Base-by-base conservation (phyloP, 2,329 filamentous ascomycete species). In the Fusarium goolgardi region DNA sequence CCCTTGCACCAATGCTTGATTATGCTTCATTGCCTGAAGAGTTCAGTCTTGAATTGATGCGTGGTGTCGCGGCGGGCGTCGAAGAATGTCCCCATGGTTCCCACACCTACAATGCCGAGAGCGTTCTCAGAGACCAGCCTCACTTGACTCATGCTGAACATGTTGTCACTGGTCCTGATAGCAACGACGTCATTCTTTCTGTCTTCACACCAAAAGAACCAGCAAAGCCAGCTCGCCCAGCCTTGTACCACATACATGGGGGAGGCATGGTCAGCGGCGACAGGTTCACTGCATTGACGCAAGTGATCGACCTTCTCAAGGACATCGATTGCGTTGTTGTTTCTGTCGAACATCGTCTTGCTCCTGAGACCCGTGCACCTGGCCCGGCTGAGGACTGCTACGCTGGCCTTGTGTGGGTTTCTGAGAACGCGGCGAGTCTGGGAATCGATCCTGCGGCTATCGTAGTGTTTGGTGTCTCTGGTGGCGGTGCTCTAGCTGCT, bases 351-450 rank as follows among this genome's bases (percentile, higher is more conserved):
- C 54, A 59, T 18, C 54, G 56, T 1, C 56, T 59, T 20, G 54
- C 56, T 9, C 56, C 56, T 0, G 56, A 59, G 29, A 59, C 54
- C 0, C 54, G 35, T 0, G 56, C 54, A 3, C 54, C 43, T 5
- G 56, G 41, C 1, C 54, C 56, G 18, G 56, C 54, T 7, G 56
- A 59, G 8, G 56, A 59, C 13, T 59, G 56, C 11, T 59, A 59
- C 8, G 13, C 29, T 6, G 54, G 56, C 1, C 35, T 59, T 23
- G 23, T 59, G 7, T 59, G 56, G 41, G 25, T 32, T 3, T 60
- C 55, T 2, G 35, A 60, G 11, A 59, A 60, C 3, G 31, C 44
- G 3, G 11, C 12, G 2, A n/a, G 0, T 1, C 18, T 59, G 4
- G 44, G 37, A 2, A 44, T 60, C 2, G 57, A 60, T 4, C 55